Evolutionary conservation across 257 asterid genomes (phyloP), one percentile per base, ranked within the genome.

Genomic region (Ocimum tenuiflorum): DNA sequence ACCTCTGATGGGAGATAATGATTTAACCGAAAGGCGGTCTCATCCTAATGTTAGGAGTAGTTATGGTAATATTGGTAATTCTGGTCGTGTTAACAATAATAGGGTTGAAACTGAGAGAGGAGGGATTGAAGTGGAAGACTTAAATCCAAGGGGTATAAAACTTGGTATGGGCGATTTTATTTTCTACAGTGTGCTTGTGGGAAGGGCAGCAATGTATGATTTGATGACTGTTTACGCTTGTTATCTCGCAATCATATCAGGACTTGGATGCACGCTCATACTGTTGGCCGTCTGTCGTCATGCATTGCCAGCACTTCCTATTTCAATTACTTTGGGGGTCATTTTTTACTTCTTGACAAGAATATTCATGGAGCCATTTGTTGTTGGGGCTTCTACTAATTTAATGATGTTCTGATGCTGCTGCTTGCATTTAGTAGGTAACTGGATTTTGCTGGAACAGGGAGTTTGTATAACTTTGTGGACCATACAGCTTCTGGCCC

Each of bases 131-230:
- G 65, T 63, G 64, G 87, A 56, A 63, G 82, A 48, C 24, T 15
- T 67, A 54, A 73, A 13, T 45, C 63, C 68, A 19, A 79, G 88
- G 72, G 97, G 97, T 63, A 81, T 92, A 67, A 86, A 75, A 86
- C 99, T 92, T 29, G 99, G 99, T 4, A 82, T 92, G 78, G 97
- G 99, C 60, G 99, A 92, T 69, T 92, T 92, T 43, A 83, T 92
- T 18, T 92, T 92, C 78, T 92, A 87, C 8, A 92, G 99, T 2
- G 99, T 92, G 62, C 83, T 92, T 68, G 96, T 92, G 17, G 97
- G 99, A 41, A 80, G 99, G 80, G 99, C 99, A 0, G 97, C 99
- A 8, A 87, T 92, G 99, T 92, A 84, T 78, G 99, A 92, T 84
- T 45, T 92, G 77, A 84, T 92, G 99, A 92, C 96, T 0, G 99